phyloP scores from a whole-genome alignment of 2,329 filamentous ascomycete genomes.

The Didymella keratinophila region DNA sequence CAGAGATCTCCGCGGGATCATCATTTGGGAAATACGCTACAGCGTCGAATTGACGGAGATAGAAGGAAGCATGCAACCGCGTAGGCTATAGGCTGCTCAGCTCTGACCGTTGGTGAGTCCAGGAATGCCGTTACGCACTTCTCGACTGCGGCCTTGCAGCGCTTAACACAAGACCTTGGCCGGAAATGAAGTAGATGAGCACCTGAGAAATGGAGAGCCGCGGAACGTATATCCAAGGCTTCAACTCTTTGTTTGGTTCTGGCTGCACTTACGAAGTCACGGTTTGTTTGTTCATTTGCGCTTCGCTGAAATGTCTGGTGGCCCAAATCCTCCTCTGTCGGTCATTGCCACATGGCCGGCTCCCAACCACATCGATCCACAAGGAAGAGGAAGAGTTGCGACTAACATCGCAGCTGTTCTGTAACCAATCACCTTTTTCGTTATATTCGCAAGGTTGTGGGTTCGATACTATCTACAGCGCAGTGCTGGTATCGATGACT shows the following conservation, averaged over 20 bases:
- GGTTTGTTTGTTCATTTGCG: neutral
- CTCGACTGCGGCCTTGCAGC: conserved; percentile 2
- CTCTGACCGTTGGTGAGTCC: neutral
- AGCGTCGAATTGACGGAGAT: neutral
- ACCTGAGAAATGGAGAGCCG: neutral
- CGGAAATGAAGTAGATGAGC: conserved; percentile 2
- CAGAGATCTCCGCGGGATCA: neutral
- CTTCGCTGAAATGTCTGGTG: neutral
- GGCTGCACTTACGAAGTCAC: neutral
- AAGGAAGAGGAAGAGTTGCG: neutral
- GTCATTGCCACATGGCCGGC: conserved; percentile 3
- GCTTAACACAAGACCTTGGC: neutral
- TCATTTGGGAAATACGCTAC: neutral
- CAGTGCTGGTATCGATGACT: conserved; percentile 34
- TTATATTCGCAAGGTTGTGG: conserved; percentile 30
- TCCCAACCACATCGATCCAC: neutral
- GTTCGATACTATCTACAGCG: conserved; percentile 31
- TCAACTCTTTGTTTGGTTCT: neutral
- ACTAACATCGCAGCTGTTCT: conserved; percentile 22
- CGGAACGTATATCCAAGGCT: neutral
- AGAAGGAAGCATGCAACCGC: neutral
- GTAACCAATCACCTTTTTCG: conserved; percentile 29
- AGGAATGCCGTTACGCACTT: conserved; percentile 1
- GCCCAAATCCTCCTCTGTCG: conserved; percentile 1
- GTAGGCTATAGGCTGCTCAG: neutral